phyloP scores from a whole-genome alignment of 257 asterid species.

The Solanum bulbocastanum region DNA sequence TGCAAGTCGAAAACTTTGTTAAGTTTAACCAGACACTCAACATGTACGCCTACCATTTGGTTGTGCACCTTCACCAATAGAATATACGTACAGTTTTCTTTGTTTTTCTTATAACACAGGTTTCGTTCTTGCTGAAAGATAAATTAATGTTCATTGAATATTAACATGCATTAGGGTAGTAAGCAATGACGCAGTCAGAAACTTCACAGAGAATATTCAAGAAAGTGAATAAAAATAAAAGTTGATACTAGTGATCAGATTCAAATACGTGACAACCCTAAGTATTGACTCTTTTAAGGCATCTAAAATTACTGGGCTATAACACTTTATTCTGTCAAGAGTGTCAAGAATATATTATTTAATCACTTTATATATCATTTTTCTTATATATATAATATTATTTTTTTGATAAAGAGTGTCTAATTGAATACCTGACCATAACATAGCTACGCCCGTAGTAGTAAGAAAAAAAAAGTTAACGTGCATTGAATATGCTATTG shows the following conservation, averaged over 20 bases:
- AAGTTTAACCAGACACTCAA: neutral
- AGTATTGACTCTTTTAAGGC: rapidly evolving
- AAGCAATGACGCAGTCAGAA: neutral
- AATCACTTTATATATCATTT: neutral
- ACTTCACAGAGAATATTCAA: neutral
- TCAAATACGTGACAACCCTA: neutral
- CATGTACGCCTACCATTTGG: neutral
- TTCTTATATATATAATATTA: too few species aligned
- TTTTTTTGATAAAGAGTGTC: rapidly evolving
- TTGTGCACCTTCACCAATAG: neutral
- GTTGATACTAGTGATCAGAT: neutral
- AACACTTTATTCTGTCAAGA: too few species aligned
- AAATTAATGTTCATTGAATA: neutral
- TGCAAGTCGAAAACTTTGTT: neutral
- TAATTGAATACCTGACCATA: neutral
- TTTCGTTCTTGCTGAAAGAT: neutral
- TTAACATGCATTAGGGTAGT: neutral
- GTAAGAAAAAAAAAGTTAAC: neutral
- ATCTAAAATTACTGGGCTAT: too few species aligned
- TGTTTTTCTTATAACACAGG: neutral
- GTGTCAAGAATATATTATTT: neutral
- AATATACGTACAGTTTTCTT: neutral
- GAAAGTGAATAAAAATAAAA: too few species aligned
- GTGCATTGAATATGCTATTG: neutral
- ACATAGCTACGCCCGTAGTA: too few species aligned